These are phyloP conservation scores for Punica granatum DNA, from an alignment of 345 rosid genomes.

Conservation along the genomic window DNA sequence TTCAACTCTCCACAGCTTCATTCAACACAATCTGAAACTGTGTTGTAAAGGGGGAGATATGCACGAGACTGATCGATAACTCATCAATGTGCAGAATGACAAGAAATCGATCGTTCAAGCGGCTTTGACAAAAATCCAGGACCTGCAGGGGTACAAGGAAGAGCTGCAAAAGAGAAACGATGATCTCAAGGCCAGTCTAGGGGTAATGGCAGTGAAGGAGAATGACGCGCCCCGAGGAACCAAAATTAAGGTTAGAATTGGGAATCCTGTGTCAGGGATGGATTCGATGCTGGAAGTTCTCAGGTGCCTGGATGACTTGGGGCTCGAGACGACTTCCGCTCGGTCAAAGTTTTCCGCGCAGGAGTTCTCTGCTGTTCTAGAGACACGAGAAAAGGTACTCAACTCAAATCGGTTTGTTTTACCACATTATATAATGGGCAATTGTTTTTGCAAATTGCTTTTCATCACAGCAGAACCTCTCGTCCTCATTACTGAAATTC, in stretches of 20 bases:
- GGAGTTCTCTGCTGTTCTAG: conserved; percentile 30
- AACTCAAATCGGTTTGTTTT: not conserved
- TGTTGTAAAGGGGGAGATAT: too few relatives aligned
- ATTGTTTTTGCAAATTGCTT: too few relatives aligned
- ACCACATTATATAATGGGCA: not conserved
- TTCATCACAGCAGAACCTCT: too few relatives aligned
- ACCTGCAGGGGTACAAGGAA: conserved; percentile 31
- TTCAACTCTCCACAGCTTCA: too few relatives aligned
- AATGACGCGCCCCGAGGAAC: conserved; percentile 13
- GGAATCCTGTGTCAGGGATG: conserved; percentile 41
- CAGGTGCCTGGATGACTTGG: conserved; percentile 34
- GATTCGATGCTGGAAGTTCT: conserved; percentile 58
- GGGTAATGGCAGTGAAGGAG: not conserved
- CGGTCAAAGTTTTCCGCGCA: conserved; percentile 29
- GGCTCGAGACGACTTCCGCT: conserved; percentile 22
- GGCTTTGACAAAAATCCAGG: conserved; percentile 30
- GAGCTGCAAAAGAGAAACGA: conserved; percentile 30
- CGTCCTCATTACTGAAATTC: too few relatives aligned
- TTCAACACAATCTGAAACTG: not conserved
- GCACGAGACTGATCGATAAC: too few relatives aligned
- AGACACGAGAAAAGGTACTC: conserved; percentile 36
- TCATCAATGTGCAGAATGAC: conserved; percentile 31
- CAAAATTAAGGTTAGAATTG: conserved; percentile 30
- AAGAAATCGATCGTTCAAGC: conserved; percentile 46
- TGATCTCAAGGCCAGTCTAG: conserved; percentile 22